Conservation (phyloP, 2,329 filamentous ascomycete species). For the Coleophoma crateriformis region DNA sequence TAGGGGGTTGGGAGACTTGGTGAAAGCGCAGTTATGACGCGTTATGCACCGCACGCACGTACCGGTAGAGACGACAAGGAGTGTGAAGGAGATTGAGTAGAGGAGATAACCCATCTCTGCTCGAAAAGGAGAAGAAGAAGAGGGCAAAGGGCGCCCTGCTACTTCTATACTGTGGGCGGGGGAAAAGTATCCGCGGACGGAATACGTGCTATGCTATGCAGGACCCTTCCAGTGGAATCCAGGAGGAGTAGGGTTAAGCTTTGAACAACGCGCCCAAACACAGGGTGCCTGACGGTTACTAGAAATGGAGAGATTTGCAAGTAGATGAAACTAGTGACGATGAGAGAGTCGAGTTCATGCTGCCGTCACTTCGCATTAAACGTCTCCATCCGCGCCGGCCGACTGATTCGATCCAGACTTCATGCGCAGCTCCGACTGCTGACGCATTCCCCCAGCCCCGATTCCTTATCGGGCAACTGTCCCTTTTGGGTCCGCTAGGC, state of each 20-base stretch:
- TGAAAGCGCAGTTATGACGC: neutral
- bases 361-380: neutral
- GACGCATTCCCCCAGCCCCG: neutral
- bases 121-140: slow-evolving; percentile 15
- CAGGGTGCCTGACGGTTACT: too few relatives aligned
- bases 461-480: too few relatives aligned
- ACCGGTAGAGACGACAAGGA: slow-evolving; percentile 68
- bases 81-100: slow-evolving; percentile 68
- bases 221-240: too few relatives aligned
- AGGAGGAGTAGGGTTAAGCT: too few relatives aligned
- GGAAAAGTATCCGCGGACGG: too few relatives aligned
- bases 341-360: neutral
- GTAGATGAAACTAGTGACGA: neutral
- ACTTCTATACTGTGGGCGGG: neutral
- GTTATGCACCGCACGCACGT: slow-evolving; percentile 19
- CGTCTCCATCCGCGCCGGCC: neutral
- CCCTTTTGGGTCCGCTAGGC: too few relatives aligned
- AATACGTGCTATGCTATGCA: too few relatives aligned
- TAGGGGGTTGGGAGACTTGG: too few relatives aligned
- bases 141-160: neutral
- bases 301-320: neutral
- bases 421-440: neutral
- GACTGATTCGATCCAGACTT: neutral
- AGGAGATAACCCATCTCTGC: slow-evolving; percentile 69
- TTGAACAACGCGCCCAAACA: too few relatives aligned